Conservation (phyloP, 805 yeast genomes). For the Ogataea zsoltii region DNA sequence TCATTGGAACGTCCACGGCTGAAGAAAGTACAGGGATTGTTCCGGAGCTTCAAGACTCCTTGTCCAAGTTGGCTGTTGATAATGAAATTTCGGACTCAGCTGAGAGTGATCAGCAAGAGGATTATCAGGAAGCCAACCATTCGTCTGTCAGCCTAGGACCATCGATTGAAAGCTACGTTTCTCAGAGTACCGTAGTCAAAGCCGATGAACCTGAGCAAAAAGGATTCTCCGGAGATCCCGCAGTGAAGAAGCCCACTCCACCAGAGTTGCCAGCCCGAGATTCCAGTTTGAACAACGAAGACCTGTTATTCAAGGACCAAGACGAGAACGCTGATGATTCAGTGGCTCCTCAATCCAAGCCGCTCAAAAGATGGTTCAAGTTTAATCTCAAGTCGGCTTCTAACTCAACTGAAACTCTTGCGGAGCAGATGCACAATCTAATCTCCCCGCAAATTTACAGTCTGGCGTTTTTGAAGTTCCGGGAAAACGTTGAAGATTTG, state of each 20-base stretch:
- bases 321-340: no score
- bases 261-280: conserved; percentile 40
- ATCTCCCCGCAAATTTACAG: conserved; percentile 47
- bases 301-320: no score
- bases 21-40: not conserved
- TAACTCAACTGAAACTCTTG: conserved; percentile 25
- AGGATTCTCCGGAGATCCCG: not conserved
- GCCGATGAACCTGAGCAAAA: not conserved
- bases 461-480: conserved; percentile 59
- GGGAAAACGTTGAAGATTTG: conserved; percentile 54
- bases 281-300: no score
- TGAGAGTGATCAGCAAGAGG: not conserved
- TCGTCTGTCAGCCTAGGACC: not conserved
- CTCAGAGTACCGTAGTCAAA: conserved; percentile 2
- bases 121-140: not conserved
- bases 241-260: conserved; percentile 14
- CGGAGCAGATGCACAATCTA: conserved; percentile 22
- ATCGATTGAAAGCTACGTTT: conserved; percentile 1
- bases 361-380: conserved; percentile 30
- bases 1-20: not conserved
- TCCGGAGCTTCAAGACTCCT: not conserved
- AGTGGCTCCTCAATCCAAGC: not conserved
- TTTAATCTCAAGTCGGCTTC: conserved; percentile 29
- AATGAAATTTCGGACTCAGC: not conserved
- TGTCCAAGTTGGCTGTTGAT: no score